These are phyloP conservation scores for Silybum marianum DNA, from an alignment of 129 eudicot genomes.

Conservation along the genomic window DNA sequence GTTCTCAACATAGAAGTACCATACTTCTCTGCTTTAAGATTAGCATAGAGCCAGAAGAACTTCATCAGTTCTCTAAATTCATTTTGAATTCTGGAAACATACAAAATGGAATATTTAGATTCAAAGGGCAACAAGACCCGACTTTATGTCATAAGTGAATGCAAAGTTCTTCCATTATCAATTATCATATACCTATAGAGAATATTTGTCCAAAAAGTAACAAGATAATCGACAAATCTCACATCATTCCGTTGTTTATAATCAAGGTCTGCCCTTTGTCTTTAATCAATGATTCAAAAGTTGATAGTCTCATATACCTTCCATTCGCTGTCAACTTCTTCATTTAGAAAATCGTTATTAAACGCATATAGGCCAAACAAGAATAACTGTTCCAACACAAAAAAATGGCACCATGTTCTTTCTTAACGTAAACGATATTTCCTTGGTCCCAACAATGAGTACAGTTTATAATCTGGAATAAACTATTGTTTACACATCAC, in stretches of 20 bases:
- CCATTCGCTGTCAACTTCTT: background rate
- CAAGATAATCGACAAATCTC: background rate
- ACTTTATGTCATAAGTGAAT: constrained; percentile 1
- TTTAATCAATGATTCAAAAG: background rate
- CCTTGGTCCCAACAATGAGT: background rate
- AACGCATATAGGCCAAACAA: background rate
- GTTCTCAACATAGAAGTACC: background rate
- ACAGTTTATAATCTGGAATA: background rate
- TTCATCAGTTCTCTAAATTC: background rate
- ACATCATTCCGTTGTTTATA: background rate
- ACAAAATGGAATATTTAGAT: background rate
- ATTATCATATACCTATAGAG: background rate
- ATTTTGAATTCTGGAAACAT: background rate
- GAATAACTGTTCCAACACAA: background rate
- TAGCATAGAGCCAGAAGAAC: too few relatives aligned
- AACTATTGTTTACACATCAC: background rate
- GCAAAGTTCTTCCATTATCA: background rate
- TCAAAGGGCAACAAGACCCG: background rate
- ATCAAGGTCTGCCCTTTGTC: too few relatives aligned
- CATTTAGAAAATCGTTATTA: background rate
- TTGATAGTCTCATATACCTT: background rate
- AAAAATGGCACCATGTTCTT: background rate
- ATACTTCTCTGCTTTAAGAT: background rate
- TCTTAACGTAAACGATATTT: too few relatives aligned
- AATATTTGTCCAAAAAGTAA: background rate